A percentile compares a stretch with the other conserved stretches of the same genome.
Evolutionary conservation across 2,329 filamentous ascomycete species (phyloP).

Genomic region (Lecanicillium sp.): DNA sequence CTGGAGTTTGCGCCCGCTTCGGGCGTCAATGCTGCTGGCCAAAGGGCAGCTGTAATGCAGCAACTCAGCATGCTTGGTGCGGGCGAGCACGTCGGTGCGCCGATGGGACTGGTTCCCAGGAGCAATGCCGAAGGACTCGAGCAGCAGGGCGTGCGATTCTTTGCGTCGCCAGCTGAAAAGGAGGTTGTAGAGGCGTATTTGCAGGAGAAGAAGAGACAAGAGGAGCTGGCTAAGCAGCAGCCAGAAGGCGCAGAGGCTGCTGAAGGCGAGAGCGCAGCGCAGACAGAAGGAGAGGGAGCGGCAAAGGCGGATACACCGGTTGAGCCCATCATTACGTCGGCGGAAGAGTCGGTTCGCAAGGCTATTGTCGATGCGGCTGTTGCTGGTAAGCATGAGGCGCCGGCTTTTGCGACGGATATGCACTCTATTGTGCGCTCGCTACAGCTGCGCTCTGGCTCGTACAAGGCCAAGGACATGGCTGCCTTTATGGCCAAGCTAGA

Average conservation of each 20-base stretch:
- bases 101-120: slow-evolving; percentile 20
- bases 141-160: slow-evolving; percentile 20
- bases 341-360: slow-evolving; percentile 24
- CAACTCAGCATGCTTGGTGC: slow-evolving; percentile 27
- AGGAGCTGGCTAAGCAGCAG: slow-evolving; percentile 6
- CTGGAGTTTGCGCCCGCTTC: slow-evolving; percentile 21
- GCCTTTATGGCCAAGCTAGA: slow-evolving; percentile 31
- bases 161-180: slow-evolving; percentile 20
- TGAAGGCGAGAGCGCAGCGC: slow-evolving; percentile 10
- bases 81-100: slow-evolving; percentile 24
- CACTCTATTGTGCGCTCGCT: slow-evolving; percentile 25
- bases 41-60: slow-evolving; percentile 24
- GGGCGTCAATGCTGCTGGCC: slow-evolving; percentile 19
- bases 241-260: neutral
- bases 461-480: slow-evolving; percentile 22
- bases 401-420: slow-evolving; percentile 23
- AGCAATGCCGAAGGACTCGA: slow-evolving; percentile 23
- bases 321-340: slow-evolving; percentile 21
- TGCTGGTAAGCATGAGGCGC: slow-evolving; percentile 27
- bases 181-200: slow-evolving; percentile 22
- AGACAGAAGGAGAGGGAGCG: slow-evolving; percentile 11
- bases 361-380: slow-evolving; percentile 25
- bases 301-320: slow-evolving; percentile 10
- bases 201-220: slow-evolving; percentile 13
- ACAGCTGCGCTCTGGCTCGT: slow-evolving; percentile 30